Evolutionary conservation across 306 rosid genomes (phyloP).

Genomic region (Acacia acuminata): DNA sequence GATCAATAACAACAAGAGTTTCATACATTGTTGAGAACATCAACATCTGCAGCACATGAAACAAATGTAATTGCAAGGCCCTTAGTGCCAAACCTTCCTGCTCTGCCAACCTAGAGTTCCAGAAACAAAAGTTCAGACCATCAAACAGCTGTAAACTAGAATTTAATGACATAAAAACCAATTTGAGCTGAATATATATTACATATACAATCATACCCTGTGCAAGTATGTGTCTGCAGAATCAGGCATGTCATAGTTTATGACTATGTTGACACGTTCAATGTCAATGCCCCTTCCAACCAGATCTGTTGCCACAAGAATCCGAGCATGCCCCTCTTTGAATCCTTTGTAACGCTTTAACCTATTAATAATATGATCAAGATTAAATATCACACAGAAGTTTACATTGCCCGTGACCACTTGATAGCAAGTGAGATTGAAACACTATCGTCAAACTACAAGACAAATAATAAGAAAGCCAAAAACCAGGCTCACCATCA

Average conservation of each 20-base stretch:
- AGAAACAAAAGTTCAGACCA: background rate
- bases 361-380: conserved; percentile 32
- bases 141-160: background rate
- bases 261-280: conserved; percentile 79
- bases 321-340: conserved; percentile 78
- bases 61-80: conserved; percentile 83
- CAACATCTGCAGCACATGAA: conserved; percentile 69
- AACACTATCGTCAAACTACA: background rate
- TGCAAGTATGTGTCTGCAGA: conserved; percentile 79
- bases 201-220: conserved; percentile 49
- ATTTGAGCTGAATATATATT: background rate
- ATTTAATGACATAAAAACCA: background rate
- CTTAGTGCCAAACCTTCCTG: conserved; percentile 85
- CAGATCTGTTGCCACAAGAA: conserved; percentile 79
- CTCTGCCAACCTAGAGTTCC: conserved; percentile 66
- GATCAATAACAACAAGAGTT: background rate
- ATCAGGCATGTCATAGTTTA: conserved; percentile 83
- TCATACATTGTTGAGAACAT: conserved; percentile 73
- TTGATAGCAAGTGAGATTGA: background rate
- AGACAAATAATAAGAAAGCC: background rate
- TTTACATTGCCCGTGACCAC: conserved; percentile 13
- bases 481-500: background rate
- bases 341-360: conserved; percentile 76
- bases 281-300: conserved; percentile 82
- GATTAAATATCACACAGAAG: background rate